Conservation (phyloP, 129 eudicot genomes). For the Arctium minus region DNA sequence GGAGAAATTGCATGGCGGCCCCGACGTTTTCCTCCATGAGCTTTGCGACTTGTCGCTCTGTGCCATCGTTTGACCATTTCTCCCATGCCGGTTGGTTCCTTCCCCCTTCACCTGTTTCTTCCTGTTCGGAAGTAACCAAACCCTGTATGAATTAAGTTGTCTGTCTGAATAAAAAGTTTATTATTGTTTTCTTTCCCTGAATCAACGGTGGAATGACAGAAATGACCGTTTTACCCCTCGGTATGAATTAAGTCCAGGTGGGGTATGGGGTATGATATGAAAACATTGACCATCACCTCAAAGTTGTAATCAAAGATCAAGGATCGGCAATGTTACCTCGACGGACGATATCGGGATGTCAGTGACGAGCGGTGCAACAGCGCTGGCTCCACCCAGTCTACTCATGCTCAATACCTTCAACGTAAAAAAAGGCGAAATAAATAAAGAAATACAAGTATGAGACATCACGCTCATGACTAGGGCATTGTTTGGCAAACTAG, state of each 20-base stretch:
- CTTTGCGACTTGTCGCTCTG: constrained; percentile 91
- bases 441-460: background rate
- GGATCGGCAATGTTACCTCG: constrained; percentile 47
- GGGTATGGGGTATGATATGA: background rate
- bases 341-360: constrained; percentile 87
- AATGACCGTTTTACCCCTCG: background rate
- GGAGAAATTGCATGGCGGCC: constrained; percentile 97
- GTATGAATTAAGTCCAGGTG: no score
- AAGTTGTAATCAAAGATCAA: background rate
- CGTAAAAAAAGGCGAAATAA: constrained; percentile 3
- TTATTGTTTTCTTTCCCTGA: background rate
- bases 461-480: background rate
- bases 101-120: constrained; percentile 74
- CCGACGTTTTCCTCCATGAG: constrained; percentile 97
- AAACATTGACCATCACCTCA: background rate
- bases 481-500: no score
- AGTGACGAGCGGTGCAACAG: constrained; percentile 95
- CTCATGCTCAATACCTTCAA: constrained; percentile 96
- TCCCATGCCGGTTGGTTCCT: constrained; percentile 91
- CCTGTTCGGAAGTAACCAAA: constrained; percentile 30
- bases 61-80: constrained; percentile 97
- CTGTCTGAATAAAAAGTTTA: background rate
- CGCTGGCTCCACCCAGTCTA: constrained; percentile 95
- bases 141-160: background rate
- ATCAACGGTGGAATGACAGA: background rate